phyloP scores from a whole-genome alignment of 345 rosid species.

The Boechera divaricarpa region DNA sequence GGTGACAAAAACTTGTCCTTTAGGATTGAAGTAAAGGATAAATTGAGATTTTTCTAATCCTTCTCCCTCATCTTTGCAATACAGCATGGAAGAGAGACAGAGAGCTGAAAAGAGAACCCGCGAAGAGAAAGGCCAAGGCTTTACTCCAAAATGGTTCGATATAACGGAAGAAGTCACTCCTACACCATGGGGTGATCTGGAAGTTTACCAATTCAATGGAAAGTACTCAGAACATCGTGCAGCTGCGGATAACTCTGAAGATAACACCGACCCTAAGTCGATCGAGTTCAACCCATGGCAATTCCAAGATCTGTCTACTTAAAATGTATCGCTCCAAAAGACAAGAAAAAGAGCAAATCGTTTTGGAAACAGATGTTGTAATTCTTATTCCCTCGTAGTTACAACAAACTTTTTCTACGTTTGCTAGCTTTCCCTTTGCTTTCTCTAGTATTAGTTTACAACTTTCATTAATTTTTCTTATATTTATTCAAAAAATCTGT shows the following conservation, averaged over 20 bases:
- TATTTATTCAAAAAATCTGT: constrained; percentile 4
- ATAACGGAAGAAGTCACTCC: constrained; percentile 60
- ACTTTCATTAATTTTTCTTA: constrained; percentile 6
- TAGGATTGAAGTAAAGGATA: constrained; percentile 10
- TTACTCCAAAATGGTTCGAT: constrained; percentile 77
- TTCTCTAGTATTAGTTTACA: constrained; percentile 37
- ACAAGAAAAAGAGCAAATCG: constrained; percentile 27
- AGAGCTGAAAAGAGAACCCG: constrained; percentile 78
- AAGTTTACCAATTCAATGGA: constrained; percentile 78
- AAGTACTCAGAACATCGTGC: constrained; percentile 64
- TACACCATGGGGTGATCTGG: constrained; percentile 93
- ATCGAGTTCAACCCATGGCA: constrained; percentile 80
- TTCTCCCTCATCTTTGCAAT: constrained; percentile 5
- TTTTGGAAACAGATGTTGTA: constrained; percentile 41
- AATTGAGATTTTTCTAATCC: not conserved
- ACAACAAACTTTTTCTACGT: constrained; percentile 11
- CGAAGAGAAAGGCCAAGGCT: constrained; percentile 64
- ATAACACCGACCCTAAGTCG: constrained; percentile 49
- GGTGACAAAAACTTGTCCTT: constrained; percentile 31
- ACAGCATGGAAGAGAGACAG: constrained; percentile 63
- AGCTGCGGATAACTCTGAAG: constrained; percentile 55
- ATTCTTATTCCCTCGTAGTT: constrained; percentile 38
- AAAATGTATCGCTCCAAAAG: constrained; percentile 19
- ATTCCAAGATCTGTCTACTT: constrained; percentile 49
- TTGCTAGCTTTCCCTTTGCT: constrained; percentile 17